Percentiles rank a stretch among this genome's conserved stretches.
Conservation (phyloP, 345 rosid genomes). For the Eucalyptus sp. region DNA sequence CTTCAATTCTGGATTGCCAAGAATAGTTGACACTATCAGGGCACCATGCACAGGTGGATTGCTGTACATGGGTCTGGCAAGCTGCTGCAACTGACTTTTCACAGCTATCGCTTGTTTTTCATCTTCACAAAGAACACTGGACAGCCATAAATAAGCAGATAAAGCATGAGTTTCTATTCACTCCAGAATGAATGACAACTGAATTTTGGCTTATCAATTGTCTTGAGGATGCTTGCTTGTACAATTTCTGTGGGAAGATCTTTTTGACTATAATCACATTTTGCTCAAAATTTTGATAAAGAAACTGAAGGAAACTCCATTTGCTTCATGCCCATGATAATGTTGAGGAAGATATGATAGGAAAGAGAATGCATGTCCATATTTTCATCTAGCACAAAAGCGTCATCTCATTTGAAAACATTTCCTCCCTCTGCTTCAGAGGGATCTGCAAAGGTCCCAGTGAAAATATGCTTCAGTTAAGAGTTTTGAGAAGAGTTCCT, state of each 20-base stretch:
- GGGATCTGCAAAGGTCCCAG: background rate
- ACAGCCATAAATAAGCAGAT: background rate
- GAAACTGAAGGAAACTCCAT: background rate
- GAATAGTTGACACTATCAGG: constrained; percentile 65
- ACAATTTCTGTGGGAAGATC: background rate
- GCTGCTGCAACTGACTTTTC: constrained; percentile 94
- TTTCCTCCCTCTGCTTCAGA: background rate
- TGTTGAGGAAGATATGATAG: background rate
- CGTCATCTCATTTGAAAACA: background rate
- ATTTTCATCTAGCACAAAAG: background rate
- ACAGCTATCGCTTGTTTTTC: constrained; percentile 73
- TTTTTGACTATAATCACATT: background rate
- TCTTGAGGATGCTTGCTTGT: background rate
- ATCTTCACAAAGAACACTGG: constrained; percentile 81
- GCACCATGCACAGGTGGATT: constrained; percentile 96
- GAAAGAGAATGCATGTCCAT: background rate
- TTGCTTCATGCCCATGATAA: background rate
- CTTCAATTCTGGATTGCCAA: constrained; percentile 70
- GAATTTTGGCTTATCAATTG: background rate
- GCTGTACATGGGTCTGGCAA: constrained; percentile 98
- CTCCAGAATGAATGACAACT: background rate
- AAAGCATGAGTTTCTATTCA: background rate
- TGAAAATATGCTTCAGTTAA: background rate
- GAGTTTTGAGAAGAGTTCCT: background rate
- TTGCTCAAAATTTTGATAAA: background rate